Evolutionary conservation across 768 basidiomycete species (phyloP), one percentile per base, ranked within the genome.

Genomic region (Phylloporus scabripes): DNA sequence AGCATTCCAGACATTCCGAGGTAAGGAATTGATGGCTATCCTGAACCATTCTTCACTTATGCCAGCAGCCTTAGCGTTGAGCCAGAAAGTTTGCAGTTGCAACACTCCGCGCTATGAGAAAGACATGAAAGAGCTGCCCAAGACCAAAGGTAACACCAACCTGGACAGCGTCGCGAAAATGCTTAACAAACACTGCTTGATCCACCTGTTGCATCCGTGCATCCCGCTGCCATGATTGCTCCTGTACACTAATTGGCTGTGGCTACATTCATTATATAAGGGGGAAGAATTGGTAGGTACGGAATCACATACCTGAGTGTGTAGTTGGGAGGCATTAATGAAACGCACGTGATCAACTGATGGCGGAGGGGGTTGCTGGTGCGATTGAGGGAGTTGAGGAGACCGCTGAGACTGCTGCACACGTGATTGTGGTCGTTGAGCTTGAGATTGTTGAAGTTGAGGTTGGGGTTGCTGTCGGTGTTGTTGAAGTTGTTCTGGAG

Each of bases 11-110:
- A 50, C 36, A 39, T 33, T 17, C 10, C 23, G 50, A 24, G 62
- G 63, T n/a, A 65, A 23, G 23, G 63, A 53, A 14, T 23, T 29
- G 8, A 54, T 39, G 7, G 58, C 62, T 1, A 43, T 45, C 10
- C 7, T 37, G 32, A 65, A 32, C 62, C 62, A 65, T 7, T 55
- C 60, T 10, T 54, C 46, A 34, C 32, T 38, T 41, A 63, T 46
- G 20, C 62, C 63, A 31, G 50, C 40, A 4, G 39, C 39, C 45
- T 34, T 52, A 9, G 63, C 63, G 1, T 46, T 34, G 24, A 8
- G 9, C 48, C 49, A 51, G 7, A 65, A 55, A 4, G 38, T 11
- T 36, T 57, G 52, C 24, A 62, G 7, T 17, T 36, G 8, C 11
- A 34, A n/a, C 12, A n/a, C 10, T 15, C 62, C 63, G n/a, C 40